Base-by-base conservation (phyloP, 139 green algal species). In the Chlamydomonas incerta region DNA sequence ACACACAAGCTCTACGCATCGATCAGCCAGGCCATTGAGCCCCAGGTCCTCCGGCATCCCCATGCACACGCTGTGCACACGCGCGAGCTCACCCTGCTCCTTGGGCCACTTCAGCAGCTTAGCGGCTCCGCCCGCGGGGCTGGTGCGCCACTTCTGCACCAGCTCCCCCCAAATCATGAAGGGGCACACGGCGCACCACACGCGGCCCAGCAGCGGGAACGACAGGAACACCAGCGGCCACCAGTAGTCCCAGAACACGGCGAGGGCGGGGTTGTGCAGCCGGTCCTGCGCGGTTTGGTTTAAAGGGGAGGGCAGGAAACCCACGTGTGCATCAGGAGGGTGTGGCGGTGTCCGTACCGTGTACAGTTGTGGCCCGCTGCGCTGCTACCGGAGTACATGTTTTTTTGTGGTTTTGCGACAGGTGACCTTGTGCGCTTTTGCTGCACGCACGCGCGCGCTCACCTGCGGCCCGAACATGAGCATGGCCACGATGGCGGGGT, bases 81-180 rank as follows among this genome's bases (percentile, higher is more conserved):
- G n/a, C n/a, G n/a, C 52, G 52, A 11, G 13, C 80, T 87, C n/a
- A 91, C 82, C 37, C 47, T 76, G 62, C 21, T 92, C 85, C 15
- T 70, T 58, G 18, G 95, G 95, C 95, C 95, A 98, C 86, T 95
- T 96, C 29, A 88, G 74, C 79, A 98, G 90, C 76, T 85, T 70
- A 3, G 90, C 93, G 2, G 91, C 57, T 28, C 15, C 20, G 11
- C 50, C 50, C 50, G 50, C 93, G 15, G 34, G 57, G n/a, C 81
- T 80, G 29, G 90, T 76, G 8, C 92, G 83, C 92, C 91, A 95
- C 29, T 79, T 69, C 90, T 97, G 94, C 75, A 93, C 89, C 20
- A 96, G 58, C 88, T 96, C 94, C 0, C 94, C 94, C 70, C 93
- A 96, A 29, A 96, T 95, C 95, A 98, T 98, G 85, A 98, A 98